phyloP scores from a whole-genome alignment of 2,329 filamentous ascomycete genomes.

The Pseudogymnoascus sp. region DNA sequence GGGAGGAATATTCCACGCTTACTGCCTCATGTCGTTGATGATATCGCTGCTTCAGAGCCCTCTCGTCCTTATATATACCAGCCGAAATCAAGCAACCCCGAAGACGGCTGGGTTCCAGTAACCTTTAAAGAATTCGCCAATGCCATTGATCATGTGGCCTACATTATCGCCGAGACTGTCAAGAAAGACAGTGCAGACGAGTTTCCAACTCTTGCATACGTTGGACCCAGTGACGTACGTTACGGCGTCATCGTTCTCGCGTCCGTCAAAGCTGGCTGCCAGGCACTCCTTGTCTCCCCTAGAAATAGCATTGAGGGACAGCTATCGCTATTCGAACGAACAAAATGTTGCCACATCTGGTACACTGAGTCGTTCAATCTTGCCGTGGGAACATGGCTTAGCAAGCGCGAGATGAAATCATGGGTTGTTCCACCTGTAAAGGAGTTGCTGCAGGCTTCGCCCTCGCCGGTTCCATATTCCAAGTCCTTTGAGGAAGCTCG shows the following conservation, averaged over 20 bases:
- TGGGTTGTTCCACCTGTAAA: not conserved
- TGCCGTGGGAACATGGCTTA: not conserved
- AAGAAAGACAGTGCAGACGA: not conserved
- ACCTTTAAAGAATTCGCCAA: conserved; percentile 33
- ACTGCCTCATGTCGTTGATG: conserved; percentile 33
- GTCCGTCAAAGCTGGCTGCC: conserved; percentile 29
- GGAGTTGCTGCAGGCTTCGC: not conserved
- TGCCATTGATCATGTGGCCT: conserved; percentile 34
- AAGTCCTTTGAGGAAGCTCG: conserved; percentile 29
- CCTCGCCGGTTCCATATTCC: conserved; percentile 23
- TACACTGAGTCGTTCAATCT: not conserved
- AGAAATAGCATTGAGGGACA: conserved; percentile 30
- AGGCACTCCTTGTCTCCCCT: conserved; percentile 29
- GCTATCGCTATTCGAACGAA: conserved; percentile 26
- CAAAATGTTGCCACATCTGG: conserved; percentile 1
- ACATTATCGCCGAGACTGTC: conserved; percentile 26
- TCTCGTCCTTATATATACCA: conserved; percentile 29
- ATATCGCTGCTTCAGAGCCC: conserved; percentile 30
- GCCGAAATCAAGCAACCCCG: conserved; percentile 30
- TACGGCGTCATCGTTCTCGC: conserved; percentile 19
- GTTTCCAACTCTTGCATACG: conserved; percentile 36
- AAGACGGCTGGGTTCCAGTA: conserved; percentile 34
- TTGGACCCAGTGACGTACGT: conserved; percentile 31
- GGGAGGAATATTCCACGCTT: conserved; percentile 21
- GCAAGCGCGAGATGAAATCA: not conserved